Base-by-base conservation (phyloP, 2,329 filamentous ascomycete genomes). In the Trichoderma arundinaceum region DNA sequence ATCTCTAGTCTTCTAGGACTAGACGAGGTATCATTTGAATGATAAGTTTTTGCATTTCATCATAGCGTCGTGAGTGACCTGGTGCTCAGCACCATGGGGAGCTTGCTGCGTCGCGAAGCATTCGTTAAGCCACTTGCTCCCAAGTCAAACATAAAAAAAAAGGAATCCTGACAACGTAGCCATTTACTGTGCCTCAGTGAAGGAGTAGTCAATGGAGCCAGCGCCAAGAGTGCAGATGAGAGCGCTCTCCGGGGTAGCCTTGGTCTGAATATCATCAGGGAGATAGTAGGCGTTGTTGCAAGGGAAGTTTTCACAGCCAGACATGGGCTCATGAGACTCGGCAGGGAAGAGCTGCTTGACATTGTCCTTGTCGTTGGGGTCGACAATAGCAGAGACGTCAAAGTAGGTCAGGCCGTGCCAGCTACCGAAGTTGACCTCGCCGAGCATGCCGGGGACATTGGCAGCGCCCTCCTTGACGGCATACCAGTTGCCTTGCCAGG, bases 321-420 rank as follows among this genome's bases (percentile, higher is more conserved):
- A 86, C 71, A 81, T 75, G 66, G 71, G 80, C 67, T 68, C 68
- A 69, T 77, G 71, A 65, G 68, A 61, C 59, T 61, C 71, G 64
- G 73, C 74, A 33, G 84, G 84, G 77, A 77, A 86, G 74, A 87
- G 80, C 77, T 82, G 76, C 80, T 86, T 85, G 71, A 87, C 79
- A 70, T 83, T 83, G 68, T 81, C 65, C 69, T 76, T 71, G 74
- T 86, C 85, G 44, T 72, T 72, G 58, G 83, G 75, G 74, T 83
- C 77, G 71, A 86, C 82, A 69, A 87, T 87, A 73, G 84, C 84
- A 10, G 84, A 86, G 68, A 87, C 83, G 68, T 87, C 85, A 66
- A 84, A 87, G 80, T 81, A 87, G 65, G 81, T 85, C 66, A 78
- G 67, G 69, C 77, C 83, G 60, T 74, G 71, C 75, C 75, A 84